These are phyloP conservation scores for Anisodus tanguticus DNA, from an alignment of 257 asterid genomes.

Conservation along the genomic window DNA sequence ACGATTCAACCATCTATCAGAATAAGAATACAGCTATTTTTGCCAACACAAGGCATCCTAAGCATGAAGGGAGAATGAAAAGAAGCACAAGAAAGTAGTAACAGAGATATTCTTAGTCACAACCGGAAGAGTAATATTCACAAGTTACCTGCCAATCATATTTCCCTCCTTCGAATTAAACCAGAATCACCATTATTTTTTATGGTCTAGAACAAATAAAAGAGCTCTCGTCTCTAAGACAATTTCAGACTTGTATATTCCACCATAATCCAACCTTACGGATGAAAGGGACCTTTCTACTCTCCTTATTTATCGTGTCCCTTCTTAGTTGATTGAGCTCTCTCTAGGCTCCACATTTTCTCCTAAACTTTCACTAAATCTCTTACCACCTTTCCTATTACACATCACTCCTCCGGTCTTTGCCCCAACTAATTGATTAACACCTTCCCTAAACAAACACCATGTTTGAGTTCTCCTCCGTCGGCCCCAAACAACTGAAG, in stretches of 20 bases:
- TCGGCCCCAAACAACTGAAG: not conserved
- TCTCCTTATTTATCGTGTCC: not conserved
- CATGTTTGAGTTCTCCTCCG: not conserved
- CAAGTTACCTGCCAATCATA: not conserved
- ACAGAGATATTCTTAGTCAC: not conserved
- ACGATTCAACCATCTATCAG: not conserved
- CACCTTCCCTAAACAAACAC: not conserved
- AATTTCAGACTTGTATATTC: not conserved
- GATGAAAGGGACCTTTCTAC: not conserved
- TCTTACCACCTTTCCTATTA: not conserved
- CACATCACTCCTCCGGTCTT: not conserved
- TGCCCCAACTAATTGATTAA: not conserved
- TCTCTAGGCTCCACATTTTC: not conserved
- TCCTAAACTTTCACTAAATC: constrained; percentile 11
- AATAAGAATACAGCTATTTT: not conserved
- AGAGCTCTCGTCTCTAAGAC: not conserved
- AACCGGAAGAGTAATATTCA: not conserved
- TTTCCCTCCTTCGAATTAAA: not conserved
- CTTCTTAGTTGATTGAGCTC: not conserved
- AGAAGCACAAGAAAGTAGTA: not conserved
- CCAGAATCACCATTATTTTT: constrained; percentile 3
- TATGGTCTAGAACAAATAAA: constrained; percentile 1
- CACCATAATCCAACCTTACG: not conserved
- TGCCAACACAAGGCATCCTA: not conserved
- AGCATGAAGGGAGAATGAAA: not conserved